These are phyloP conservation scores for Stemphylium lycopersici DNA, from an alignment of 2,329 filamentous ascomycete species.

Conservation along the genomic window DNA sequence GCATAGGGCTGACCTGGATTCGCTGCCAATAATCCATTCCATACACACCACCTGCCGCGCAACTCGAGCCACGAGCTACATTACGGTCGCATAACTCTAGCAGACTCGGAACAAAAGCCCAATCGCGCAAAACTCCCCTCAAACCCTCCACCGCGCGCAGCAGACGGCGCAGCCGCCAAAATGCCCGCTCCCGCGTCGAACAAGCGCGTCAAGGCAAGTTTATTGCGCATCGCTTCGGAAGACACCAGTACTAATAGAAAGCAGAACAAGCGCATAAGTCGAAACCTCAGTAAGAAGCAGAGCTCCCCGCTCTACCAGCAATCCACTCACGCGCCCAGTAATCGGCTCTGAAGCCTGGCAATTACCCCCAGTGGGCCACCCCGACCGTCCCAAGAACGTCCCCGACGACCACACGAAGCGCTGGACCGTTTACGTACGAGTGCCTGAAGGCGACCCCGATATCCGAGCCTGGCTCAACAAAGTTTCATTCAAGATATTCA, in stretches of 20 bases:
- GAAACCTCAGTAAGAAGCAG: slow-evolving; percentile 44
- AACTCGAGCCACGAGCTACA: neutral
- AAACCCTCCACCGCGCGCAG: neutral
- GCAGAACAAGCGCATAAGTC: slow-evolving; percentile 50
- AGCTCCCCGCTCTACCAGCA: neutral
- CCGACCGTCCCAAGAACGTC: slow-evolving; percentile 66
- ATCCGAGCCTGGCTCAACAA: slow-evolving; percentile 96
- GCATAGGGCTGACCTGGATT: slow-evolving; percentile 5
- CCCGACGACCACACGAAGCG: slow-evolving; percentile 94
- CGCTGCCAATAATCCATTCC: neutral
- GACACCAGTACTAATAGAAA: slow-evolving; percentile 21
- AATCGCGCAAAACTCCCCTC: neutral
- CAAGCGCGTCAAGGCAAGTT: slow-evolving; percentile 57
- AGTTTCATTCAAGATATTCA: slow-evolving; percentile 97
- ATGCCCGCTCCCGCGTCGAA: slow-evolving; percentile 62
- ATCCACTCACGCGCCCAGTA: slow-evolving; percentile 44
- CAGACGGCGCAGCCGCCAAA: slow-evolving; percentile 13
- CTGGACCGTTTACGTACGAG: slow-evolving; percentile 93
- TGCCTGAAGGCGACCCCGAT: slow-evolving; percentile 81
- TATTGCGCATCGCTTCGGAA: neutral
- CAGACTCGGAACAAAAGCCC: neutral
- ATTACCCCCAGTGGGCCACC: slow-evolving; percentile 74
- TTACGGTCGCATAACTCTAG: neutral
- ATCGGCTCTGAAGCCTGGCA: slow-evolving; percentile 58
- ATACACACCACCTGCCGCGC: neutral